Base-by-base conservation (phyloP, 2,329 filamentous ascomycete genomes). In the Cladorrhinum sp. region DNA sequence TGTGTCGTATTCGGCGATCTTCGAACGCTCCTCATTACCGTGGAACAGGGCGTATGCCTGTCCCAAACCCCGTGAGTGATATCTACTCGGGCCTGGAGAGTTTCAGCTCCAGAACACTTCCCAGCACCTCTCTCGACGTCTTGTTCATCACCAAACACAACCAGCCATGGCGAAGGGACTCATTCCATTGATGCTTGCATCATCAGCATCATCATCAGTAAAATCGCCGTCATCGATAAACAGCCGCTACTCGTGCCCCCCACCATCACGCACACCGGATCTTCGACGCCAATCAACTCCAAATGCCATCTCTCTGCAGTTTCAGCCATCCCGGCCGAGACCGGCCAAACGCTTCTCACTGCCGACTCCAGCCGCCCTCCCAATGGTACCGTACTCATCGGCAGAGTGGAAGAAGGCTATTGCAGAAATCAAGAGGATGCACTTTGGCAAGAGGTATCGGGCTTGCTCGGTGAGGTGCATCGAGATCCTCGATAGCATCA, bases 391-490 rank as follows among this genome's bases (percentile, higher is more conserved):
- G 2, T 76, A 75, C 60, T 82, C 78, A 0, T 62, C 74, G 1
- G 67, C 72, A 2, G 82, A 85, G 52, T 86, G 84, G 84, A 79
- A 74, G 64, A 75, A 73, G 56, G 73, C 79, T 5, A 75, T 86
- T 57, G 70, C 73, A 21, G 81, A 85, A 39, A 76, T 85, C 64
- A 86, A 86, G 76, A 73, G 75, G 54, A 79, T 82, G 61, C 84
- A 84, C 63, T 65, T 80, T 20, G 76, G 76, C 66, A 76, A 76
- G 59, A 76, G 78, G 60, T 85, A 83, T 66, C 78, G 81, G 9
- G 77, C 79, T 7, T 86, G 84, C 71, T 80, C 79, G 42, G 73
- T 78, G 26, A 74, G 79, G 50, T 86, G 83, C 69, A 75, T 74
- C 53, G 81, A 85, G 67, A 78, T 86, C 39, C 69, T 86, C 33